A percentile compares a stretch with the other conserved stretches of the same genome.
These are phyloP conservation scores for Ulota crispa DNA, from an alignment of 225 moss, liverwort and hornwort genomes.

Conservation along the genomic window DNA sequence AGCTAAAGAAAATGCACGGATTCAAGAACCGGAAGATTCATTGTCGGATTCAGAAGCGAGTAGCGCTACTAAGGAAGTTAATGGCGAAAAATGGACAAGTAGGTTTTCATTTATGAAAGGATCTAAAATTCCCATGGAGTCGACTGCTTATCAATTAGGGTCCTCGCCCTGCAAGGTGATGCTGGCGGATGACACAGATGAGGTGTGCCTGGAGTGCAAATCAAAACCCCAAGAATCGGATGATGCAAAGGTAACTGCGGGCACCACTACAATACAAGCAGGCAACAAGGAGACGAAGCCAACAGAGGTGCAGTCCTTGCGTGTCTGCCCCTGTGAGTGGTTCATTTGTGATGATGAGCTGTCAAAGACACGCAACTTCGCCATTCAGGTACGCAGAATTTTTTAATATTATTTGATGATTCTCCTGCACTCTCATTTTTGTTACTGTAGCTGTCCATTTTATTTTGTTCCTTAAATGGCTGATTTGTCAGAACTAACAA, in stretches of 20 bases:
- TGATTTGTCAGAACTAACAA: background rate
- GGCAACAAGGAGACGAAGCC: constrained; percentile 51
- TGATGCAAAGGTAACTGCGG: constrained; percentile 17
- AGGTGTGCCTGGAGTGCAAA: constrained; percentile 24
- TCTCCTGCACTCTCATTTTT: background rate
- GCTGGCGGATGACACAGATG: constrained; percentile 30
- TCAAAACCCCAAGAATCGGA: constrained; percentile 18
- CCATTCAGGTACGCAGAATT: constrained; percentile 65
- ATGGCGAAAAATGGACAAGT: constrained; percentile 23
- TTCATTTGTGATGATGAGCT: constrained; percentile 74
- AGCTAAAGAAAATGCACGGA: constrained; percentile 28
- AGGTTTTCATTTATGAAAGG: constrained; percentile 28
- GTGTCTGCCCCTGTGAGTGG: constrained; percentile 84
- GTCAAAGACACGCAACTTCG: constrained; percentile 59
- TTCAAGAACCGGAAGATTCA: constrained; percentile 16
- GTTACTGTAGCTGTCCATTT: background rate
- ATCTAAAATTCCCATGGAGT: constrained; percentile 16
- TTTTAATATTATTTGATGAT: background rate
- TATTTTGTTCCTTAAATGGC: background rate
- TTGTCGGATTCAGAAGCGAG: constrained; percentile 11
- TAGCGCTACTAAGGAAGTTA: constrained; percentile 17
- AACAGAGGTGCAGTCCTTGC: constrained; percentile 49
- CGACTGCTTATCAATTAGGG: constrained; percentile 48
- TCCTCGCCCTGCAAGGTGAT: constrained; percentile 38
- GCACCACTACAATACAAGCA: constrained; percentile 36